Conservation (phyloP, 1,139 yeast species). For the Candida pseudocylindracea region DNA sequence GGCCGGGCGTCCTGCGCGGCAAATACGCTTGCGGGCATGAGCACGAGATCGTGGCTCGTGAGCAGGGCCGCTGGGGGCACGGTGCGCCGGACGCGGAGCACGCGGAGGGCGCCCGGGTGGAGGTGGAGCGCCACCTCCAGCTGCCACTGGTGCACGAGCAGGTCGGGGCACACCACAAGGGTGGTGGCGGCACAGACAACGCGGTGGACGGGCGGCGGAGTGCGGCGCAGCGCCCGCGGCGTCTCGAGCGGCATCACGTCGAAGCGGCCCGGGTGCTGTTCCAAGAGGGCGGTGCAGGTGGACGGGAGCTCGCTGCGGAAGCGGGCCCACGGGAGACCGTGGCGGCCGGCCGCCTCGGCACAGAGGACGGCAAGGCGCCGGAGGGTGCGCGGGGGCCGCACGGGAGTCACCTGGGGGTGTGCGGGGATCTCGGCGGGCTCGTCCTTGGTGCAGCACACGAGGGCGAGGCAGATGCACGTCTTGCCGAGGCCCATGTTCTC, state of each 20-base stretch:
- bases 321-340: no score
- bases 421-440: slow-evolving; percentile 25
- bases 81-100: slow-evolving; percentile 9
- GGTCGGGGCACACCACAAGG: slow-evolving; percentile 41
- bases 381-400: no score
- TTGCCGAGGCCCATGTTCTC: slow-evolving; percentile 68
- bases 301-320: no score
- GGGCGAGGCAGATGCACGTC: slow-evolving; percentile 40
- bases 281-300: no score
- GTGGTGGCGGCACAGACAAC: slow-evolving; percentile 15
- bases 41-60: slow-evolving; percentile 20
- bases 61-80: no score
- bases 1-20: slow-evolving; percentile 1
- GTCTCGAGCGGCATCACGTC: no score
- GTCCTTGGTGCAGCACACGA: slow-evolving; percentile 29
- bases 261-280: no score
- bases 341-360: no score
- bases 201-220: no score
- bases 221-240: no score
- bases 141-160: slow-evolving; percentile 43
- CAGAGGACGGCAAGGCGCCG: no score
- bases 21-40: slow-evolving; percentile 23
- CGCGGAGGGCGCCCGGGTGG: slow-evolving; percentile 12
- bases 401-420: no score
- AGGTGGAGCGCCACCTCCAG: slow-evolving; percentile 35